Percentiles rank a stretch among this genome's conserved stretches.
Evolutionary conservation across 148 eudicot species (phyloP).

Genomic region (Rhododendron vialii): DNA sequence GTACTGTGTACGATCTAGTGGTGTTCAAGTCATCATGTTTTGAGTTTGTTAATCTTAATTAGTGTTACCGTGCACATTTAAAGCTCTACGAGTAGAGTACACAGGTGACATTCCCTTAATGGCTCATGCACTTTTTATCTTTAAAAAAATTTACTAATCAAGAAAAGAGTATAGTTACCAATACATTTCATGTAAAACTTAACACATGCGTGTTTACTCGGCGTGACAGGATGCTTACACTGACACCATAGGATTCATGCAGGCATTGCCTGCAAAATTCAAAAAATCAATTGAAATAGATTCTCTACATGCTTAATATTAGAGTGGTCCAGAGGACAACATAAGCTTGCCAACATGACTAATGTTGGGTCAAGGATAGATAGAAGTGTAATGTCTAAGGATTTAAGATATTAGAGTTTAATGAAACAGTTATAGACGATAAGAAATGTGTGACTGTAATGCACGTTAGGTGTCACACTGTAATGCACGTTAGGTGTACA

Average conservation of each 20-base stretch:
- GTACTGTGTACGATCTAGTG: background rate
- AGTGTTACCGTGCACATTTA: background rate
- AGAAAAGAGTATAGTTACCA: background rate
- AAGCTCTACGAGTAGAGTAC: background rate
- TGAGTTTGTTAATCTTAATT: background rate
- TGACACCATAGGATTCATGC: background rate
- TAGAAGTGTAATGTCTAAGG: background rate
- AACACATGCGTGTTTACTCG: background rate
- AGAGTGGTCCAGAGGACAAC: background rate
- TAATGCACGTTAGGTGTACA: background rate
- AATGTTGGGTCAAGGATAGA: background rate
- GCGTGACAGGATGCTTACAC: background rate
- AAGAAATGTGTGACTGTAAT: background rate
- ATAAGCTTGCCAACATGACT: background rate
- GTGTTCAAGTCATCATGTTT: background rate
- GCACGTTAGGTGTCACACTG: too few species aligned
- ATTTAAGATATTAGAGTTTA: background rate
- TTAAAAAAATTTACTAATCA: too few species aligned
- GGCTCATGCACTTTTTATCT: background rate
- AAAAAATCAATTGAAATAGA: background rate
- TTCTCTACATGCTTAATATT: background rate
- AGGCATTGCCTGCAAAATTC: background rate
- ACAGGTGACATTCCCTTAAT: background rate
- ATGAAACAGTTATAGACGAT: background rate
- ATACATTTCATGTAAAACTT: background rate